Base-by-base conservation (phyloP, 768 basidiomycete species). In the Leccinum truebloodii region DNA sequence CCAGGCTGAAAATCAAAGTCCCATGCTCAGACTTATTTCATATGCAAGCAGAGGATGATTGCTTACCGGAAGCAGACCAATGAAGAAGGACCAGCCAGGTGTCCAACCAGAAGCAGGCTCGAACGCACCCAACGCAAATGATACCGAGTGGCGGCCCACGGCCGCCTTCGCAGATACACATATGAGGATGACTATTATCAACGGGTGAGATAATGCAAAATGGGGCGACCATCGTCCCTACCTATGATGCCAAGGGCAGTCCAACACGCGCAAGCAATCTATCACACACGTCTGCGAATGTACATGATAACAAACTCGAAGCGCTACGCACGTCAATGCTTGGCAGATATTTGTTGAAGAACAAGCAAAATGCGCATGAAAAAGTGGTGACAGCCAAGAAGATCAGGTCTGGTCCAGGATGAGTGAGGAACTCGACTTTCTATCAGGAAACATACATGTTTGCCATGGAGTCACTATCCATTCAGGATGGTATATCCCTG, bases 41-140 rank as follows among this genome's bases (percentile, higher is more conserved):
- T 13, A 9, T 6, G 8, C 22, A 20, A n/a, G 20, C 7, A 48
- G 26, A 3, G 6, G 50, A 50, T 4, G 9, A 39, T 54, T 24
- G 56, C 80, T 60, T 73, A 85, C 84, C 48, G 82, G 84, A 24
- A 86, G 76, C 22, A 87, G 66, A 34, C 86, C 86, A 35, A 87
- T 84, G 69, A 87, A 88, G 67, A 87, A 89, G 0, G 85, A 79
- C 86, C 86, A 88, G 34, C 84, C 87, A 13, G 83, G 78, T 2
- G 79, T 80, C 87, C 87, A 88, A 6, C 87, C 87, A 0, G 87
- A 84, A n/a, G 75, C 71, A n/a, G 85, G 81, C 65, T 88, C 81
- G 57, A 87, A 89, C 59, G 82, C 78, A 10, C 80, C 80, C 2
- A 88, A 75, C 1, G 83, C 86, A 65, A 81, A 88, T 1, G 79